These are phyloP conservation scores for Colletotrichum tanaceti DNA, from an alignment of 2,329 filamentous ascomycete species.

Conservation along the genomic window DNA sequence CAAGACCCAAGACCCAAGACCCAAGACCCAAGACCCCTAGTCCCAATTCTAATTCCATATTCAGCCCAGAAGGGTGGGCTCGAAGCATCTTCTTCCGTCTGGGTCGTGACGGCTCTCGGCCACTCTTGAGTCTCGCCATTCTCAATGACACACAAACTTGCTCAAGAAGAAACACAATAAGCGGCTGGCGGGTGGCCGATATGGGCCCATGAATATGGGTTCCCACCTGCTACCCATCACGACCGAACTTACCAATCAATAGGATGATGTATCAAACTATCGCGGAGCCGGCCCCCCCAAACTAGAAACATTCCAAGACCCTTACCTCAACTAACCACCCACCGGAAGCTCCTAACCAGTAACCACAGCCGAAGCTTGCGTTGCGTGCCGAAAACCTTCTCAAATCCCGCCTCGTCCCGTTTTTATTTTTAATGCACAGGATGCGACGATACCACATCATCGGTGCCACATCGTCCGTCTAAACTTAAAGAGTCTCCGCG, in stretches of 20 bases:
- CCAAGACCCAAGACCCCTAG: background rate
- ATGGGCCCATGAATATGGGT: background rate
- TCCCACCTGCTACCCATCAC: background rate
- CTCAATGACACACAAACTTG: slow-evolving; percentile 26
- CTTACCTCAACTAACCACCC: slow-evolving; percentile 20
- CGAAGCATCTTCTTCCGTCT: background rate
- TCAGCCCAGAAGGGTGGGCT: too few species aligned
- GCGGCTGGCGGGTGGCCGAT: slow-evolving; percentile 5
- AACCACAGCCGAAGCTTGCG: background rate
- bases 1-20: background rate
- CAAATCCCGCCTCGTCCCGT: slow-evolving; percentile 26
- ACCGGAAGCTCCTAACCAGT: background rate
- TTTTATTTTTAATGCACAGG: slow-evolving; percentile 9
- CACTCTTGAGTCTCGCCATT: background rate
- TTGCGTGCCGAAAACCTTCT: slow-evolving; percentile 19
- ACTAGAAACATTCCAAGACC: slow-evolving; percentile 29
- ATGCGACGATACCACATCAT: slow-evolving; percentile 17
- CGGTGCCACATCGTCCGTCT: slow-evolving; percentile 14
- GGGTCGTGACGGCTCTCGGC: slow-evolving; percentile 2
- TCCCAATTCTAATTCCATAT: background rate
- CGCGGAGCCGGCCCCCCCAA: slow-evolving; percentile 20
- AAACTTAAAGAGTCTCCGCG: slow-evolving; percentile 15
- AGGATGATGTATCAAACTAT: slow-evolving; percentile 9
- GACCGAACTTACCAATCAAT: background rate
- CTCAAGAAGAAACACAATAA: slow-evolving; percentile 18